phyloP scores from a whole-genome alignment of 2,329 filamentous ascomycete species.

The Paraphaeosphaeria minitans region DNA sequence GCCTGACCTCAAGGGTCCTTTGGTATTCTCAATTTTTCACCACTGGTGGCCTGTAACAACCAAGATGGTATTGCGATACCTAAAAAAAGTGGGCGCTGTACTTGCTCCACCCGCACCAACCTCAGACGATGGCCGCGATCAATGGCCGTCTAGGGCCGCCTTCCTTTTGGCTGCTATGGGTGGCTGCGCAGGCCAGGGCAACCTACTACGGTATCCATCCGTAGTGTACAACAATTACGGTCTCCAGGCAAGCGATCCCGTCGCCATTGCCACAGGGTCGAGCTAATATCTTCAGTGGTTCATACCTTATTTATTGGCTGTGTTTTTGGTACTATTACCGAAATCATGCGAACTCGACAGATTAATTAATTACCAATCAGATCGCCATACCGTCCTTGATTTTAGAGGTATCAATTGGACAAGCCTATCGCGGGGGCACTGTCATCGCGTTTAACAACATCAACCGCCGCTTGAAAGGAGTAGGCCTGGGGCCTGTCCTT shows the following conservation, averaged over 20 bases:
- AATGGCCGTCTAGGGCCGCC: slow-evolving; percentile 20
- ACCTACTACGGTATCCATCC: slow-evolving; percentile 23
- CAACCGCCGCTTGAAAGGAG: slow-evolving; percentile 22
- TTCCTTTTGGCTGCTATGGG: slow-evolving; percentile 19
- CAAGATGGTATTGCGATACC: not conserved
- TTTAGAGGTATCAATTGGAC: slow-evolving; percentile 23
- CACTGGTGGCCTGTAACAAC: not conserved
- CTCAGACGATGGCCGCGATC: slow-evolving; percentile 23
- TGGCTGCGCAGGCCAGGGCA: slow-evolving; percentile 22
- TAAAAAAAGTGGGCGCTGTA: slow-evolving; percentile 5
- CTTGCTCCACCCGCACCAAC: slow-evolving; percentile 13
- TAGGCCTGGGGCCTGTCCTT: slow-evolving; percentile 18
- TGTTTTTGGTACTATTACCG: slow-evolving; percentile 11
- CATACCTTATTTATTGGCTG: slow-evolving; percentile 20
- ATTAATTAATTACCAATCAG: not conserved
- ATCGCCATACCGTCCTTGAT: slow-evolving; percentile 23
- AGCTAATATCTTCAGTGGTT: slow-evolving; percentile 16
- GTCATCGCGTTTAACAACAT: slow-evolving; percentile 26
- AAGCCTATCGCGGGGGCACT: slow-evolving; percentile 26
- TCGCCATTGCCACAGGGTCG: too few species aligned
- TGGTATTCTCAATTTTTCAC: not conserved
- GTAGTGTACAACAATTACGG: slow-evolving; percentile 27
- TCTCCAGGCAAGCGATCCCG: not conserved
- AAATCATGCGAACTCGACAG: too few species aligned
- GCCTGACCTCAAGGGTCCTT: not conserved